Conservation (phyloP, 225 moss, liverwort and hornwort genomes). For the Physcomitrellopsis africana region DNA sequence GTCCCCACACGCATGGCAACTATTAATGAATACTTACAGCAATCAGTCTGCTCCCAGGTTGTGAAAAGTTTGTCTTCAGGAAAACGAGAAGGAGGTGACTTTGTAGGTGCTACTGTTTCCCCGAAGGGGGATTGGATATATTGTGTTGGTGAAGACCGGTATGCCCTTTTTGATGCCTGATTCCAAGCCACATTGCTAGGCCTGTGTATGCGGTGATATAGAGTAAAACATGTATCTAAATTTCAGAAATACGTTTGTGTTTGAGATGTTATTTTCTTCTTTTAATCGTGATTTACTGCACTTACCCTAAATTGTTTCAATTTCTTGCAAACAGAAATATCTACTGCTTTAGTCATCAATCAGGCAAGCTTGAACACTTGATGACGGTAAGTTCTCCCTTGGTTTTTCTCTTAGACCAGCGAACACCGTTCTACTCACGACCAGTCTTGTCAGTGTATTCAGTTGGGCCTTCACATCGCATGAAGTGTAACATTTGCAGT, state of each 20-base stretch:
- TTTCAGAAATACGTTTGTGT: not conserved
- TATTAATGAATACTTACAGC: slow-evolving; percentile 10
- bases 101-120: slow-evolving; percentile 86
- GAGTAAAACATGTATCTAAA: not conserved
- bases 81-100: slow-evolving; percentile 98
- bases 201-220: not conserved
- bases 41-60: slow-evolving; percentile 53
- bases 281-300: not conserved
- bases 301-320: not conserved
- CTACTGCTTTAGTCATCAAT: slow-evolving; percentile 95
- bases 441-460: not conserved
- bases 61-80: slow-evolving; percentile 98
- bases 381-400: slow-evolving; percentile 73
- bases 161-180: not conserved
- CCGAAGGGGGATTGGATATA: slow-evolving; percentile 99
- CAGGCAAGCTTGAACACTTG: slow-evolving; percentile 97
- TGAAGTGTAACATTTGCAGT: not conserved
- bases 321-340: slow-evolving; percentile 67
- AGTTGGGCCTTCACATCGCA: not conserved
- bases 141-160: slow-evolving; percentile 98
- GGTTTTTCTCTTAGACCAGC: not conserved
- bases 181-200: no score
- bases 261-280: not conserved
- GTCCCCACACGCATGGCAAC: not conserved
- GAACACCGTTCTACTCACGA: not conserved